Conservation (phyloP, 73 alveolate species). For the Paramecium pentaurelia region DNA sequence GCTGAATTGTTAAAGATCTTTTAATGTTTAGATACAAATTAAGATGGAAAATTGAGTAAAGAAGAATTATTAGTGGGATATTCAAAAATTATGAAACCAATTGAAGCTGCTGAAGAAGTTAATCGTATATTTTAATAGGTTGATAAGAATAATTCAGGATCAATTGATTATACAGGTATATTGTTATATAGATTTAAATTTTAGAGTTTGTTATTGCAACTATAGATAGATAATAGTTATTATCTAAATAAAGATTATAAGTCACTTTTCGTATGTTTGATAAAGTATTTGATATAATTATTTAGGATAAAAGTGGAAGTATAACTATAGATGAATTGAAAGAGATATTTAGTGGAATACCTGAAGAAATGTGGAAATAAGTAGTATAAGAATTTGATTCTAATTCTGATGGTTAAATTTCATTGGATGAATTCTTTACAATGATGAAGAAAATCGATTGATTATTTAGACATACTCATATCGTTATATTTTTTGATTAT, state of each 20-base stretch:
- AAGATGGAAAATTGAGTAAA: conserved; percentile 70
- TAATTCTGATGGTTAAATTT: conserved; percentile 75
- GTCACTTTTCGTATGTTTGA: conserved; percentile 62
- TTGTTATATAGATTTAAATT: background rate
- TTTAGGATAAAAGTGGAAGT: conserved; percentile 69
- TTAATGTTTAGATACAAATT: conserved; percentile 64
- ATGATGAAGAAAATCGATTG: conserved; percentile 66
- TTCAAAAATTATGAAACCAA: conserved; percentile 18
- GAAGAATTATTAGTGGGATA: conserved; percentile 70
- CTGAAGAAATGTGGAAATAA: conserved; percentile 75
- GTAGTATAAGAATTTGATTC: conserved; percentile 75
- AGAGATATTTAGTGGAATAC: conserved; percentile 63
- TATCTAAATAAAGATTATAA: conserved; percentile 56
- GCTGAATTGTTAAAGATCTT: conserved; percentile 69
- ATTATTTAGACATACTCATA: background rate
- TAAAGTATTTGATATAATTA: background rate
- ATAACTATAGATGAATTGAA: conserved; percentile 63
- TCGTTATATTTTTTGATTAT: background rate
- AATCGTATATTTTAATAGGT: conserved; percentile 43
- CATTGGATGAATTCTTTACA: conserved; percentile 61
- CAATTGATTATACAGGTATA: conserved; percentile 60
- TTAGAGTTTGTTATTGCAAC: conserved; percentile 63
- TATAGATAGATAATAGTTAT: conserved; percentile 25
- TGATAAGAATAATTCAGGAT: conserved; percentile 64
- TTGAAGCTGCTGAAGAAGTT: conserved; percentile 59